A percentile compares a stretch with the other conserved stretches of the same genome.
These are phyloP conservation scores for Prinsepia uniflora DNA, from an alignment of 306 rosid genomes.

Conservation along the genomic window DNA sequence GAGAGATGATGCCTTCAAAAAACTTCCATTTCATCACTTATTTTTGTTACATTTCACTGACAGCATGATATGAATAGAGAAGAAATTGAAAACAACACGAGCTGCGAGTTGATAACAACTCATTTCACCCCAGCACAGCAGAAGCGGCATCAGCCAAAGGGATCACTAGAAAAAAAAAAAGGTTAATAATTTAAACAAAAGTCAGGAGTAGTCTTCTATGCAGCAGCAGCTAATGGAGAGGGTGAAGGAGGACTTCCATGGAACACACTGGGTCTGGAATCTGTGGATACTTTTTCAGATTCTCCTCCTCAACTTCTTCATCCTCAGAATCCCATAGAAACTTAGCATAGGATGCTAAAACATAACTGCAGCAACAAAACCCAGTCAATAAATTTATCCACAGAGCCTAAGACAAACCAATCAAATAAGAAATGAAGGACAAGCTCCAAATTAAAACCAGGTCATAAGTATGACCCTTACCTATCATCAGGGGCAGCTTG, in stretches of 20 bases:
- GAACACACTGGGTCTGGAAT: slow-evolving; percentile 36
- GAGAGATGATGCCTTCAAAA: background rate
- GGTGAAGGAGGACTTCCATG: slow-evolving; percentile 44
- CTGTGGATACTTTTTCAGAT: slow-evolving; percentile 24
- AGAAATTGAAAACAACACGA: background rate
- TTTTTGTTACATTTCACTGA: slow-evolving; percentile 7
- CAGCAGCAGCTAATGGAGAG: slow-evolving; percentile 57
- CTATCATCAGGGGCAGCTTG: slow-evolving; percentile 73
- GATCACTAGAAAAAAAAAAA: slow-evolving; percentile 21
- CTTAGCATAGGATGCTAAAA: slow-evolving; percentile 75
- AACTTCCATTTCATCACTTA: background rate
- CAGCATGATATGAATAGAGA: background rate
- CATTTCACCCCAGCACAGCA: slow-evolving; percentile 2
- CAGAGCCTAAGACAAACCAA: background rate
- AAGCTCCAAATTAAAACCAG: too few species aligned
- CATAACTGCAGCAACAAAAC: slow-evolving; percentile 53
- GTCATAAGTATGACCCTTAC: slow-evolving; percentile 24
- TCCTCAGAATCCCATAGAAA: slow-evolving; percentile 91
- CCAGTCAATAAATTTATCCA: slow-evolving; percentile 10
- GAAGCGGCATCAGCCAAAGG: background rate
- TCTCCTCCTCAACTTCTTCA: slow-evolving; percentile 35
- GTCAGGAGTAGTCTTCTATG: slow-evolving; percentile 29
- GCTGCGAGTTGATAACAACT: background rate
- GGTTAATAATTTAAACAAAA: slow-evolving; percentile 13
- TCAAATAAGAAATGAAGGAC: too few species aligned